A percentile compares a stretch with the other conserved stretches of the same genome.
phyloP scores from a whole-genome alignment of 495 filamentous ascomycete genomes.

The Umbilicaria muhlenbergii region DNA sequence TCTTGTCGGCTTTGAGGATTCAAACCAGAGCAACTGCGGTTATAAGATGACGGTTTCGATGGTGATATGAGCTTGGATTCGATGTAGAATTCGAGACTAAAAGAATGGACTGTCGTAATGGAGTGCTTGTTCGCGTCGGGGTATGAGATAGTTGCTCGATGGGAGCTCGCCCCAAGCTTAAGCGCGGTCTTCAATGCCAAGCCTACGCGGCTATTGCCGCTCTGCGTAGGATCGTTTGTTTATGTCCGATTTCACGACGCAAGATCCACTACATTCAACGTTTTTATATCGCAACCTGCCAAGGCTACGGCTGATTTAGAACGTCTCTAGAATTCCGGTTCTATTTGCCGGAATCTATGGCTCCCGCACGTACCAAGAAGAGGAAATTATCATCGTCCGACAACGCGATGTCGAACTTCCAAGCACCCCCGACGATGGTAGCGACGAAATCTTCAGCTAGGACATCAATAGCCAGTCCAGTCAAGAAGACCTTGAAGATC shows the following conservation, averaged over 20 bases:
- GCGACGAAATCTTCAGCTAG: conserved; percentile 24
- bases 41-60: not conserved
- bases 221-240: not conserved
- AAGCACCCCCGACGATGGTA: conserved; percentile 19
- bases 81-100: too few species aligned
- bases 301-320: too few species aligned
- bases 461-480: conserved; percentile 40
- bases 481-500: conserved; percentile 47
- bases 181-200: not conserved
- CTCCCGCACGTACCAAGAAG: conserved; percentile 36
- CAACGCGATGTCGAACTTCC: conserved; percentile 15
- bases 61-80: too few species aligned
- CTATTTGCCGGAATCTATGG: conserved; percentile 23
- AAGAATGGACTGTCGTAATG: too few species aligned
- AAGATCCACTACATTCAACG: not conserved
- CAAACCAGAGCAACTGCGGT: not conserved
- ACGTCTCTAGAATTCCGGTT: too few species aligned
- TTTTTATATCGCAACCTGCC: not conserved
- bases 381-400: conserved; percentile 40
- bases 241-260: not conserved
- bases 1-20: conserved; percentile 26
- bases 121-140: not conserved
- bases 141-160: not conserved
- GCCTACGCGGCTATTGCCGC: not conserved
- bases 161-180: not conserved